A percentile compares a stretch with the other conserved stretches of the same genome.
Conservation (phyloP, 1,139 yeast species). For the Hyphopichia buzzinii region DNA sequence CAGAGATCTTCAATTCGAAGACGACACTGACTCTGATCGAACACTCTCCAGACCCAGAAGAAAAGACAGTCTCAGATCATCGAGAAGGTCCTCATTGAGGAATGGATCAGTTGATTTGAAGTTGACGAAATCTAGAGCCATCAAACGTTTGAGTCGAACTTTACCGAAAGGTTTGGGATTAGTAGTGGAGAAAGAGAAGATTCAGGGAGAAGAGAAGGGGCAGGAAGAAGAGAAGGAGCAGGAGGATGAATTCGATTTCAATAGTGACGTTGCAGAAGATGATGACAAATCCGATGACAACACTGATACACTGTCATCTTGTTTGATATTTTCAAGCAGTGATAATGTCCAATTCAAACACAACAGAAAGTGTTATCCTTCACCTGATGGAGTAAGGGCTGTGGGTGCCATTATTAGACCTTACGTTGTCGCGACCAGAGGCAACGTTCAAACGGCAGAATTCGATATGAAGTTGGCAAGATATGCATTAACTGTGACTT, state of each 20-base stretch:
- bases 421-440: slow-evolving; percentile 59
- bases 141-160: neutral
- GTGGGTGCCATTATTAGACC: slow-evolving; percentile 72
- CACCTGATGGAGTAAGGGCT: slow-evolving; percentile 67
- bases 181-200: neutral
- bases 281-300: slow-evolving; percentile 5
- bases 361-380: slow-evolving; percentile 35
- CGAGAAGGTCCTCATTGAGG: neutral
- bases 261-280: neutral
- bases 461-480: slow-evolving; percentile 51
- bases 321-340: slow-evolving; percentile 20
- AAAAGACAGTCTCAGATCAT: neutral
- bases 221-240: neutral
- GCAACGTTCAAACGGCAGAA: slow-evolving; percentile 47
- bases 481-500: slow-evolving; percentile 46
- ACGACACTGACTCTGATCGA: slow-evolving; percentile 4
- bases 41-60: neutral
- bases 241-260: neutral
- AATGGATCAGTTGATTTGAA: neutral
- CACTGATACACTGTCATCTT: slow-evolving; percentile 10
- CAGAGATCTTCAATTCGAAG: slow-evolving; percentile 22
- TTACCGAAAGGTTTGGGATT: slow-evolving; percentile 1
- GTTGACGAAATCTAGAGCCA: neutral
- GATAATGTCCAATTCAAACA: slow-evolving; percentile 23
- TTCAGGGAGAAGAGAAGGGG: neutral